Evolutionary conservation across 345 rosid species (phyloP).

Genomic region (Hevea brasiliensis): DNA sequence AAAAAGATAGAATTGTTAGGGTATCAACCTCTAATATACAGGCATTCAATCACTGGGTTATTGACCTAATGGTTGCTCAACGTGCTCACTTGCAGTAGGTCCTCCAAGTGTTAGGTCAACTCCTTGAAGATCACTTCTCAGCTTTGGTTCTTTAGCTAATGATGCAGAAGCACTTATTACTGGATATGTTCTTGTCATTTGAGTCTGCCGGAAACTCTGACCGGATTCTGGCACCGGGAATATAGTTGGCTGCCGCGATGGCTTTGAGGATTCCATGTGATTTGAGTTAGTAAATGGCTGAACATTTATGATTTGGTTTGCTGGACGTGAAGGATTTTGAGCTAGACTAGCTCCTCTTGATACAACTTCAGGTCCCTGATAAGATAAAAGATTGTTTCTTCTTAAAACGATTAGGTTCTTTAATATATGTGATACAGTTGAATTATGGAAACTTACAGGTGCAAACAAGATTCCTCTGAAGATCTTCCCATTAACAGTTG

Average conservation of each 20-base stretch:
- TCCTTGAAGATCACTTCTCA: conserved; percentile 61
- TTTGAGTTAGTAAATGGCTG: conserved; percentile 27
- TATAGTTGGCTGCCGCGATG: conserved; percentile 22
- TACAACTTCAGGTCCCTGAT: conserved; percentile 35
- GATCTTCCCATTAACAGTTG: conserved; percentile 58
- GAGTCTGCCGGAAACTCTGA: conserved; percentile 26
- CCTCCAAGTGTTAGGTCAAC: conserved; percentile 75
- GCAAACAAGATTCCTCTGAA: conserved; percentile 70
- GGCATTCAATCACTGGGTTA: no score
- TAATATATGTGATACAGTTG: background rate
- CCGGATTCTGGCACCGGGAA: conserved; percentile 20
- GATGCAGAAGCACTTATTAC: conserved; percentile 23
- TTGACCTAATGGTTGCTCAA: background rate
- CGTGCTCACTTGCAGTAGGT: conserved; percentile 51
- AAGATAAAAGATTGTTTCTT: no score
- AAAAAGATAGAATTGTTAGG: no score
- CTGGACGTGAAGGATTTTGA: conserved; percentile 30
- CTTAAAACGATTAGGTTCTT: background rate
- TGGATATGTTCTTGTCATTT: conserved; percentile 26
- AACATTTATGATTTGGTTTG: conserved; percentile 23
- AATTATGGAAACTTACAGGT: conserved; percentile 52
- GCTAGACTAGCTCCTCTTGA: conserved; percentile 28
- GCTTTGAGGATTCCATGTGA: conserved; percentile 22
- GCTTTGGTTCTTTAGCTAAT: conserved; percentile 38
- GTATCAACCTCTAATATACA: background rate